phyloP scores from a whole-genome alignment of 2,329 filamentous ascomycete species.

The Trichoderma koningiopsis region DNA sequence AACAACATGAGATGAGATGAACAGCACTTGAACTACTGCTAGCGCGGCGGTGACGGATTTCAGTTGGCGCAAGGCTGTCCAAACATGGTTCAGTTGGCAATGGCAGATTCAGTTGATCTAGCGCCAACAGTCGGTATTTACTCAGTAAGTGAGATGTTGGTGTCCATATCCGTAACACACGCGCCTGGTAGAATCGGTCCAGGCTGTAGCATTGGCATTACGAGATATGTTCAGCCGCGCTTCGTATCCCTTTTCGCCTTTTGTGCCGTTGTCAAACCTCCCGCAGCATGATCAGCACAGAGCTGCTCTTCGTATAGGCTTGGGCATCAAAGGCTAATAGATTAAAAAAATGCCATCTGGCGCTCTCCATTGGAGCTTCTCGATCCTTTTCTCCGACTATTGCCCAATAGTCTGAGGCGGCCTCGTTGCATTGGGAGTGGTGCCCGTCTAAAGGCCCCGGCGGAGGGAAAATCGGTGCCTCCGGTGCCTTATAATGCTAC shows the following conservation, averaged over 20 bases:
- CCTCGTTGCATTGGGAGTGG: background rate
- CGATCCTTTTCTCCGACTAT: background rate
- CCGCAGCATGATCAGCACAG: background rate
- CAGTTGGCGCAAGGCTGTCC: background rate
- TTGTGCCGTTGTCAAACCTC: background rate
- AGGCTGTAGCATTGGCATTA: background rate
- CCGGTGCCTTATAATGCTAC: background rate
- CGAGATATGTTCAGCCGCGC: background rate
- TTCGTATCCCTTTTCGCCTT: background rate
- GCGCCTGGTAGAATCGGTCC: background rate
- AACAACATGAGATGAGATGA: background rate
- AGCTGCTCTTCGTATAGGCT: background rate
- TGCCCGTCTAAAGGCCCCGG: background rate
- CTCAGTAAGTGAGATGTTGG: background rate
- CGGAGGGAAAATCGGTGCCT: slow-evolving; percentile 4
- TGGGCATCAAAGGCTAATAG: background rate
- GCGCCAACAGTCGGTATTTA: background rate
- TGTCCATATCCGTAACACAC: background rate
- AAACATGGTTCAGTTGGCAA: slow-evolving; percentile 5
- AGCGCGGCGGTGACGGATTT: slow-evolving; percentile 7
- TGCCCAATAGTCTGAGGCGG: slow-evolving; percentile 3
- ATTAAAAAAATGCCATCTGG: background rate
- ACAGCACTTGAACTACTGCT: background rate
- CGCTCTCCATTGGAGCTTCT: background rate
- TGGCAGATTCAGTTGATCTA: background rate